These are phyloP conservation scores for Leishmania lainsoni DNA, from an alignment of 208 protist species.

Conservation along the genomic window DNA sequence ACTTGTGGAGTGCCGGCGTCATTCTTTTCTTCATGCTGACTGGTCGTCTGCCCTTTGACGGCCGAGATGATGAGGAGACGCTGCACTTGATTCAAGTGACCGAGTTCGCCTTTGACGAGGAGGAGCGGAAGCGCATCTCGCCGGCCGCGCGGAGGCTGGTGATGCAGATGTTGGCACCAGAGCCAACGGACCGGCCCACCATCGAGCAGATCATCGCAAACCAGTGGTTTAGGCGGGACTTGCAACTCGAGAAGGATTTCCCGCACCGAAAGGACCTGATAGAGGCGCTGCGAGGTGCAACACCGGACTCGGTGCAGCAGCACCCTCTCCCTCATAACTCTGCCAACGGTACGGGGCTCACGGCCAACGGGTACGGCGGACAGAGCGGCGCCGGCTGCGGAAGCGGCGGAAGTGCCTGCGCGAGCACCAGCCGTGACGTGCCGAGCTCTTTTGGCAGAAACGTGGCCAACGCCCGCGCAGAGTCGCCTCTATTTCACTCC, in stretches of 20 bases:
- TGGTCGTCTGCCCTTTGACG: slow-evolving; percentile 96
- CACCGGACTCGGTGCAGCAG: not conserved
- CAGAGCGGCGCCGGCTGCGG: not conserved
- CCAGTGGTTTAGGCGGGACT: slow-evolving; percentile 80
- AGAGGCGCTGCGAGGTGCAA: slow-evolving; percentile 10
- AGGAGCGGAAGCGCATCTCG: slow-evolving; percentile 76
- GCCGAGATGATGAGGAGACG: slow-evolving; percentile 93
- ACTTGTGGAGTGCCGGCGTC: slow-evolving; percentile 91
- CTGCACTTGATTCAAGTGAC: slow-evolving; percentile 82
- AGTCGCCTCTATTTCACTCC: not conserved
- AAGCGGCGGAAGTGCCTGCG: not conserved
- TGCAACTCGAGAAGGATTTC: slow-evolving; percentile 63
- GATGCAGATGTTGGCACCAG: slow-evolving; percentile 71
- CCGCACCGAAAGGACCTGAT: slow-evolving; percentile 62
- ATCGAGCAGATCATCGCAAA: slow-evolving; percentile 86
- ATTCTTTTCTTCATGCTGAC: slow-evolving; percentile 96
- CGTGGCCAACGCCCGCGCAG: not conserved
- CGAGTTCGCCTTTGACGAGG: slow-evolving; percentile 63
- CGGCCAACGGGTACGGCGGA: not conserved
- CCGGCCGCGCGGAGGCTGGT: slow-evolving; percentile 59
- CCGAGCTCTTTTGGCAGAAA: not conserved
- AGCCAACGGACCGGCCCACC: slow-evolving; percentile 84
- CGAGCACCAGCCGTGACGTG: not conserved
- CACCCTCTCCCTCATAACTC: not conserved
- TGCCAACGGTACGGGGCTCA: not conserved